phyloP scores from a whole-genome alignment of 495 filamentous ascomycete genomes.

The Lasiosphaeria hispida region DNA sequence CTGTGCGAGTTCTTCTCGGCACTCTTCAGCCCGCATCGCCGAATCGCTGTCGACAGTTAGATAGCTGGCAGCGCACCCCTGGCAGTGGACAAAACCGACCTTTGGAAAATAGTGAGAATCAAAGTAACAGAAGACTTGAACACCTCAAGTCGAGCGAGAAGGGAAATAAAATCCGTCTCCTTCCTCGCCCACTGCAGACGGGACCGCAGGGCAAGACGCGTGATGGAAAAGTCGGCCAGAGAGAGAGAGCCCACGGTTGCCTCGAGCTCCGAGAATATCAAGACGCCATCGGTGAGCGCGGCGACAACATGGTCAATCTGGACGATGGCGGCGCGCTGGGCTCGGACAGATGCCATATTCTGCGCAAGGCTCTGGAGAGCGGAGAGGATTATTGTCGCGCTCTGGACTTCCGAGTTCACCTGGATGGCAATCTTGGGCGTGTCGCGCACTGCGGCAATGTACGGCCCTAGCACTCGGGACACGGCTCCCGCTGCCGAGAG shows the following conservation, averaged over 20 bases:
- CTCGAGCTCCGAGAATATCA: conserved; percentile 29
- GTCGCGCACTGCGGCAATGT: conserved; percentile 16
- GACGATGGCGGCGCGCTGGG: conserved; percentile 11
- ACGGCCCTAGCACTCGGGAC: conserved; percentile 18
- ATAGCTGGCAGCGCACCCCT: background rate
- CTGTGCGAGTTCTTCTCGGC: conserved; percentile 7
- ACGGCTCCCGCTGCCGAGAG: conserved; percentile 18
- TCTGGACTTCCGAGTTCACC: conserved; percentile 18
- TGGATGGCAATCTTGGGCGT: conserved; percentile 19
- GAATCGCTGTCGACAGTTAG: conserved; percentile 13
- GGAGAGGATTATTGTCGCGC: conserved; percentile 11
- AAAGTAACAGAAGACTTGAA: conserved; percentile 21
- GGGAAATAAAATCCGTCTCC: conserved; percentile 8
- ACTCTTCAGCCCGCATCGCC: conserved; percentile 6
- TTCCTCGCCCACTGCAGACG: conserved; percentile 22
- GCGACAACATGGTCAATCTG: conserved; percentile 24
- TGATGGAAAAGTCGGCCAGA: background rate
- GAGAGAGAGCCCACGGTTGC: conserved; percentile 6
- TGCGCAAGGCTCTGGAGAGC: conserved; percentile 15
- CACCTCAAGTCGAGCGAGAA: conserved; percentile 16
- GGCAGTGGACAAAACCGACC: background rate
- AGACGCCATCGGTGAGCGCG: conserved; percentile 25
- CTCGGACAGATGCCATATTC: conserved; percentile 12
- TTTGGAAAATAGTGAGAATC: conserved; percentile 21
- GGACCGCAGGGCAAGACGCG: conserved; percentile 3